These are phyloP conservation scores for Medicago lupulina DNA, from an alignment of 306 rosid species.

Conservation along the genomic window DNA sequence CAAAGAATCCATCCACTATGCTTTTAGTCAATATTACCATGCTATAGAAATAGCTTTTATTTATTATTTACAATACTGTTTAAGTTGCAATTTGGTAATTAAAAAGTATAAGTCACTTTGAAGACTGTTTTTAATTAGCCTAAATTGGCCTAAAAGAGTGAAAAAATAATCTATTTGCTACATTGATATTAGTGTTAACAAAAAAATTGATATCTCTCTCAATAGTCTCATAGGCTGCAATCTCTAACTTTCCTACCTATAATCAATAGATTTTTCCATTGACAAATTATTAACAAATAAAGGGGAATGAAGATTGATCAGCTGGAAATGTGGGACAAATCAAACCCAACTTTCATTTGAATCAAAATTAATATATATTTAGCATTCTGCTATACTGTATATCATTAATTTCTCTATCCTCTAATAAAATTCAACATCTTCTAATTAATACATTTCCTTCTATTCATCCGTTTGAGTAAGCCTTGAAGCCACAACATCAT, in stretches of 20 bases:
- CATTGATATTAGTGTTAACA: slow-evolving; percentile 44
- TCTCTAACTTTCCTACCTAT: slow-evolving; percentile 40
- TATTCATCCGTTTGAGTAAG: neutral
- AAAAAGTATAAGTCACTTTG: neutral
- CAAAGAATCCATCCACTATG: slow-evolving; percentile 13
- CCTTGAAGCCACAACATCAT: too few relatives aligned
- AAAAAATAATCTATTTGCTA: slow-evolving; percentile 28
- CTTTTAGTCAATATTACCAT: neutral
- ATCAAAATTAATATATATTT: slow-evolving; percentile 31
- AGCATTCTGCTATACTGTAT: slow-evolving; percentile 40
- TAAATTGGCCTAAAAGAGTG: neutral
- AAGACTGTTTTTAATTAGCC: neutral
- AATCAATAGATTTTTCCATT: slow-evolving; percentile 32
- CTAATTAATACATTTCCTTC: slow-evolving; percentile 28
- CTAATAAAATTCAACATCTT: slow-evolving; percentile 52
- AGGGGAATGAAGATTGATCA: slow-evolving; percentile 12
- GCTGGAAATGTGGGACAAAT: slow-evolving; percentile 23
- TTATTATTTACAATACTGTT: neutral
- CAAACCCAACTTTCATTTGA: slow-evolving; percentile 30
- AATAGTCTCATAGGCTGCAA: slow-evolving; percentile 28
- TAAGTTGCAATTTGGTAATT: neutral
- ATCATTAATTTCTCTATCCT: slow-evolving; percentile 30
- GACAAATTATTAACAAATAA: slow-evolving; percentile 14
- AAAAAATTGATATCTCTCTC: neutral
- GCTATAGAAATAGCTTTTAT: neutral